Base-by-base conservation (phyloP, 176 grass and related monocot species). In the Miscanthus lutarioriparius region DNA sequence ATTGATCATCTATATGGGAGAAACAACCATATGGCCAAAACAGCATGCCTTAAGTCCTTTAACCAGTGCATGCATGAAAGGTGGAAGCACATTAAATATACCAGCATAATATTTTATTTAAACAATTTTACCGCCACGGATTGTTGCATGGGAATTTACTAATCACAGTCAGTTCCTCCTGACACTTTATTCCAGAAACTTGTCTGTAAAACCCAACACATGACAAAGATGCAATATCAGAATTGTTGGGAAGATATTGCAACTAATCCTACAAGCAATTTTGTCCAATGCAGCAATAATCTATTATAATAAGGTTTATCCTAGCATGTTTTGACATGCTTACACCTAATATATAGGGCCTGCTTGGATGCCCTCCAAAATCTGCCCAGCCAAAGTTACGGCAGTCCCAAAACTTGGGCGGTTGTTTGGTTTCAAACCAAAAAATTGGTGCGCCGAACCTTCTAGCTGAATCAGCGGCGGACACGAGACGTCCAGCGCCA, bases 251-350 rank as follows among this genome's bases (percentile, higher is more conserved):
- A 62, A 37, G 25, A 49, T 63, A 23, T 40, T 35, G 30, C 43
- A 67, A 43, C 33, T 76, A 49, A 40, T 27, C 32, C 43, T 32
- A 80, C 19, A 48, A 58, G 35, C 11, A 85, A 13, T 25, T 51
- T 47, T 56, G 1, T 61, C 12, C 12, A 63, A 64, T 48, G 39
- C 39, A 4, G 40, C 36, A 35, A 69, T 23, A 74, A 71, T n/a
- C 28, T 47, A 63, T 75, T 66, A 45, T 20, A 82, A 68, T 53
- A 74, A 47, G 61, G 20, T 87, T 69, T 48, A 48, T 14, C 72
- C 20, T 79, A 86, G 64, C 6, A 17, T 14, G 32, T 81, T 74
- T 77, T 13, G 6, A 61, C 64, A 44, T 59, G 54, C 22, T 59
- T 59, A 58, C 19, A 58, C 51, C 64, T 76, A 33, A 67, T 53